A percentile compares a stretch with the other conserved stretches of the same genome.
These are phyloP conservation scores for Thielaviopsis punctulata DNA, from an alignment of 2,329 filamentous ascomycete species.

Conservation along the genomic window DNA sequence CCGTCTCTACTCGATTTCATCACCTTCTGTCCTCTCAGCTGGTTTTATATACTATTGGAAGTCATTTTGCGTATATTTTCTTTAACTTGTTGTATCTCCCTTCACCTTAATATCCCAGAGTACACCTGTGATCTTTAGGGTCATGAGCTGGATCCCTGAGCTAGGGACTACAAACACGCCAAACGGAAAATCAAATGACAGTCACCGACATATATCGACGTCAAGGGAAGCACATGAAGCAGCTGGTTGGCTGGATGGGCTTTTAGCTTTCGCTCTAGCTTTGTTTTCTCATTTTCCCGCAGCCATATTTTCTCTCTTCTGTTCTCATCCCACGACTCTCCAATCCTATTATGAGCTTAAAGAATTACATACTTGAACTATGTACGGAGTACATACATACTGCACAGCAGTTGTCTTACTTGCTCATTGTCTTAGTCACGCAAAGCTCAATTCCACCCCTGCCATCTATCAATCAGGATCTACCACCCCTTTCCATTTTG, in stretches of 20 bases:
- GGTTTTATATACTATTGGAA: too few species aligned
- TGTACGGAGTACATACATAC: not conserved
- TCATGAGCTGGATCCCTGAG: too few species aligned
- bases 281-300: not conserved
- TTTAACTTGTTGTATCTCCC: too few species aligned
- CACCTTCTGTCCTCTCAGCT: not conserved
- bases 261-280: not conserved
- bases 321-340: not conserved
- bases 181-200: not conserved
- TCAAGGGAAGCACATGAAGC: too few species aligned
- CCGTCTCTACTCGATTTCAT: not conserved
- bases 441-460: not conserved
- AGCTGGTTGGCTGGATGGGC: not conserved
- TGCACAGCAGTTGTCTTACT: not conserved
- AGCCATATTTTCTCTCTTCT: not conserved
- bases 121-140: too few species aligned
- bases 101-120: too few species aligned
- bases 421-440: not conserved
- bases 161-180: not conserved
- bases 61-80: too few species aligned
- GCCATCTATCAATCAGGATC: not conserved
- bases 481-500: not conserved
- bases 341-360: conserved; percentile 1
- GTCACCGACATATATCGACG: too few species aligned
- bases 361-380: not conserved